Evolutionary conservation across 2,329 filamentous ascomycete species (phyloP).

Genomic region (Claviceps sp.): DNA sequence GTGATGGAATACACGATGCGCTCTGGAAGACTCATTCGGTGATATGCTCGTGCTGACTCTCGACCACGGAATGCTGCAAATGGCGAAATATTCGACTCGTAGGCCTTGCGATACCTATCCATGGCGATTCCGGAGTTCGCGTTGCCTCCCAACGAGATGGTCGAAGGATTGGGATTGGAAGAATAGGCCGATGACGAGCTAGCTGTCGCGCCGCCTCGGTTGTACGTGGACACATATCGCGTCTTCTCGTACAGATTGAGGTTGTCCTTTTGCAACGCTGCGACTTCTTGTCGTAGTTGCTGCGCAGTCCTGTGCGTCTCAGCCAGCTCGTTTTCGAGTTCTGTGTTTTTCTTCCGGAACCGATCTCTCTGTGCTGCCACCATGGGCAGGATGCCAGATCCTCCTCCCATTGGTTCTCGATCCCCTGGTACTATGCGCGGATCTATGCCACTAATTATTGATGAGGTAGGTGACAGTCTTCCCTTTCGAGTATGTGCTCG

Average conservation of each 20-base stretch:
- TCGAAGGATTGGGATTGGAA: slow-evolving; percentile 62
- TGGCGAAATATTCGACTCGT: slow-evolving; percentile 89
- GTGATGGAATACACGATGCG: slow-evolving; percentile 82
- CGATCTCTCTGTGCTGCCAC: slow-evolving; percentile 94
- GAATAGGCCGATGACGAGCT: slow-evolving; percentile 54
- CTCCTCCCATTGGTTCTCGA: slow-evolving; percentile 55
- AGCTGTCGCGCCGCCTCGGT: slow-evolving; percentile 47
- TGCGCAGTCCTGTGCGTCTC: slow-evolving; percentile 72
- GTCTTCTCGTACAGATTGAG: slow-evolving; percentile 95
- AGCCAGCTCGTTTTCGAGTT: slow-evolving; percentile 82
- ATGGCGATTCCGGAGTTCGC: slow-evolving; percentile 50
- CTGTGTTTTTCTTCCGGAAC: slow-evolving; percentile 89
- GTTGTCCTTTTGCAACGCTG: slow-evolving; percentile 90
- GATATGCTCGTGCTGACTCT: slow-evolving; percentile 80
- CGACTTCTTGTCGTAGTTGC: slow-evolving; percentile 77
- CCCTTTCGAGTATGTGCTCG: slow-evolving; percentile 48
- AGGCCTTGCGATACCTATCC: slow-evolving; percentile 80
- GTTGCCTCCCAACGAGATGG: slow-evolving; percentile 46
- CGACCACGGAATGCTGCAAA: slow-evolving; percentile 93
- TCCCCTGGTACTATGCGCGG: slow-evolving; percentile 37
- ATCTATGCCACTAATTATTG: slow-evolving; percentile 95
- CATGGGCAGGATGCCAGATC: slow-evolving; percentile 90
- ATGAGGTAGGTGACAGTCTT: slow-evolving; percentile 81
- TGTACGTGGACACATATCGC: slow-evolving; percentile 89
- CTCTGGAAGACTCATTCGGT: slow-evolving; percentile 85